Evolutionary conservation across 495 filamentous ascomycete genomes (phyloP), one percentile per base, ranked within the genome.

Genomic region (Lentithecium fluviatile): DNA sequence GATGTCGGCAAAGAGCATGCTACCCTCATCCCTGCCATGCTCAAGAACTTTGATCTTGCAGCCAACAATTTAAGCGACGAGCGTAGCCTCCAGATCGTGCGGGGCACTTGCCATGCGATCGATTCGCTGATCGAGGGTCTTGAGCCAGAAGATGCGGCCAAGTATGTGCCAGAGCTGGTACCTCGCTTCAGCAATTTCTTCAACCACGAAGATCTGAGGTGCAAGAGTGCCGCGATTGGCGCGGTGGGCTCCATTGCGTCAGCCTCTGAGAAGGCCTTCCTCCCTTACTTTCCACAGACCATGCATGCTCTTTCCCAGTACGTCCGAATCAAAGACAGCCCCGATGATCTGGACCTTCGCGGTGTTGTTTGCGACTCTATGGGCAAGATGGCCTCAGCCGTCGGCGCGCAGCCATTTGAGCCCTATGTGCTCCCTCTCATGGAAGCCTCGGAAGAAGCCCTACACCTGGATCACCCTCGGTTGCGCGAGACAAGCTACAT

Each of bases 401-500:
- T 96, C 53, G 94, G 94, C 26, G 79, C 89, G 29, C 82, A 88
- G 73, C 79, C 88, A 21, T 97, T 97, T 79, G 83, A 93, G 76
- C 89, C 85, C 6, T 98, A 91, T 69, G 93, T 97, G 32, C 79
- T 86, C 67, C 89, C 88, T 26, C 78, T 98, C 46, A 94, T 98
- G 87, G 77, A 85, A 57, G 87, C 93, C 19, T 93, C 89, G 57
- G 90, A 97, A 74, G 93, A 97, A 73, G 94, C 87, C 36, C 79
- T 97, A 2, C 84, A 94, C 69, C 85, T 98, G 1, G 92, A 87
- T 55, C 91, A 96, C 76, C 87, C 91, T 10, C 82, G 92, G 51
- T 82, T 98, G 48, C 85, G 89, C 71, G 95, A 98, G 76, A 97
- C 91, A 53, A 95, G 90, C 70, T 98, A 95, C 76, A 91, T 97